Evolutionary conservation across 2,329 filamentous ascomycete species (phyloP), one percentile per base, ranked within the genome.

Genomic region (Fusarium albidum): DNA sequence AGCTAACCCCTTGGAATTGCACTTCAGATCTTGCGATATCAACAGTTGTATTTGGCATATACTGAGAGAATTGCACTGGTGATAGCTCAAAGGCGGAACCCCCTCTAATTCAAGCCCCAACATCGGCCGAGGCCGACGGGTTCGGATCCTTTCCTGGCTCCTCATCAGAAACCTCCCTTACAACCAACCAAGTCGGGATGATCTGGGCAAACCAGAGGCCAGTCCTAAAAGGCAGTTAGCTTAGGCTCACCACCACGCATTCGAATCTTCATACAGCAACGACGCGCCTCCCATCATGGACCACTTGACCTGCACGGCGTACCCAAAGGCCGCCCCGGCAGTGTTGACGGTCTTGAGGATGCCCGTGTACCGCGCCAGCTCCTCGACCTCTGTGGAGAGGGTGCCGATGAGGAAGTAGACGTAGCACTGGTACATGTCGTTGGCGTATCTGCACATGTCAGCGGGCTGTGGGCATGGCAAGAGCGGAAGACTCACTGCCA

Each of bases 401-500:
- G 37, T 39, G 14, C 37, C 37, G 12, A 39, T 39, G 17, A 39
- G 9, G 17, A 39, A 39, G 37, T 39, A 39, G 13, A 39, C 37
- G n/a, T 39, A 39, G 37, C 37, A 39, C 17, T 39, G 37, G 27
- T 39, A 39, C 37, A 39, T 39, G 14, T 39, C 37, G 10, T 39
- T 39, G 17, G 37, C 15, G n/a, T 39, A 39, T 39, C 37, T 39
- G n/a, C 9, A n/a, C 4, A 11, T 12, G n/a, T 39, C 27, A 39
- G 37, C n/a, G 12, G 26, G 21, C 9, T 11, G 37, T 33, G 31
- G 11, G 13, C 31, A n/a, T 33, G 31, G n/a, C 12, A 8, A 33
- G 31, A 15, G 25, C 10, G 37, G 25, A 13, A 39, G 11, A 14
- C 37, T 5, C 26, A 39, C 37, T 39, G 37, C 37, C 37, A 39